These are phyloP conservation scores for Rosellinia necatrix DNA, from an alignment of 2,329 filamentous ascomycete genomes.

Conservation along the genomic window DNA sequence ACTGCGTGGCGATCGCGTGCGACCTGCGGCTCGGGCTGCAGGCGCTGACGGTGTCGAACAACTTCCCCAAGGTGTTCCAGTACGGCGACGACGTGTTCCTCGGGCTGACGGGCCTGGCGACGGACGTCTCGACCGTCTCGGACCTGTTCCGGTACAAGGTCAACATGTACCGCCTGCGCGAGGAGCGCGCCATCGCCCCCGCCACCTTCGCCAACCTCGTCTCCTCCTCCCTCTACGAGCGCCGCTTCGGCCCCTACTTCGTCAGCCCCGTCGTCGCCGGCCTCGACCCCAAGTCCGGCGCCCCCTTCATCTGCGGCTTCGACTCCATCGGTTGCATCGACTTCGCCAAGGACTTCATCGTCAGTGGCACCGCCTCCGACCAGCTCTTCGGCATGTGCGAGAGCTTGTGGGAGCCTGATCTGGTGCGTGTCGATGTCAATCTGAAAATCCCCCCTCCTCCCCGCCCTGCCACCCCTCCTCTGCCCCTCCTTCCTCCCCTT, in stretches of 20 bases:
- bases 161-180: slow-evolving; percentile 98
- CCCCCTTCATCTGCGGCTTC: slow-evolving; percentile 98
- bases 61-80: slow-evolving; percentile 99
- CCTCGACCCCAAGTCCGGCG: slow-evolving; percentile 88
- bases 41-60: slow-evolving; percentile 96
- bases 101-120: slow-evolving; percentile 93
- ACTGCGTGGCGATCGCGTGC: slow-evolving; percentile 99
- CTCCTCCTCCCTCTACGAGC: slow-evolving; percentile 88
- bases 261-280: slow-evolving; percentile 93
- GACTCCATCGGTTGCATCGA: slow-evolving; percentile 99
- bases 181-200: slow-evolving; percentile 95
- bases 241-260: slow-evolving; percentile 94
- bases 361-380: slow-evolving; percentile 92
- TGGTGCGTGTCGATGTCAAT: slow-evolving; percentile 74
- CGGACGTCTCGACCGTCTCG: slow-evolving; percentile 90
- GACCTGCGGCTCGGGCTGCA: slow-evolving; percentile 97
- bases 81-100: slow-evolving; percentile 96
- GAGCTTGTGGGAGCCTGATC: slow-evolving; percentile 94
- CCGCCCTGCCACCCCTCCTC: too few species aligned
- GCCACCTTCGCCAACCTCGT: slow-evolving; percentile 97
- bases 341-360: slow-evolving; percentile 99
- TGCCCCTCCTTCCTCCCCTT: too few species aligned
- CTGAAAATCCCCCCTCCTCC: too few species aligned
- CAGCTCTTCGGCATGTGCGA: slow-evolving; percentile 99
- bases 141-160: slow-evolving; percentile 99